Percentiles rank a stretch among this genome's conserved stretches.
Conservation (phyloP, 805 yeast species). For the Myxozyma vanderwaltii region DNA sequence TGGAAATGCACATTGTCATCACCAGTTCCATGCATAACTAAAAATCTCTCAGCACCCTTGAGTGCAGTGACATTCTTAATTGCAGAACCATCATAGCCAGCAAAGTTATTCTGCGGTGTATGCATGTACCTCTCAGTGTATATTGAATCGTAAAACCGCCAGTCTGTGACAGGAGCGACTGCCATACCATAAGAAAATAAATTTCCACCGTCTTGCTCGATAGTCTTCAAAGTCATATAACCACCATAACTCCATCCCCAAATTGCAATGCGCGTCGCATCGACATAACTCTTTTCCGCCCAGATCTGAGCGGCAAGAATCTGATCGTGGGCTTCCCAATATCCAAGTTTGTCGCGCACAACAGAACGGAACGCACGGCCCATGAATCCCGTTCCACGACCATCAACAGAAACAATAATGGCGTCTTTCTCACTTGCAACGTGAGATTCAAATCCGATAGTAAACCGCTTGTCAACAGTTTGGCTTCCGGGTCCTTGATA, state of each 20-base stretch:
- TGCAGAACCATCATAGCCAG: constrained; percentile 61
- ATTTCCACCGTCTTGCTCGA: constrained; percentile 76
- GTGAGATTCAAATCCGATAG: constrained; percentile 69
- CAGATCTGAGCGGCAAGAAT: constrained; percentile 79
- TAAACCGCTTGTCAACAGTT: constrained; percentile 63
- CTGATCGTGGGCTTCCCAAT: constrained; percentile 83
- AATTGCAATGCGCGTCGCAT: constrained; percentile 68
- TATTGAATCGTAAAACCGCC: constrained; percentile 88
- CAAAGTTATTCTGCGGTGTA: constrained; percentile 65
- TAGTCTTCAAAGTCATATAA: constrained; percentile 81
- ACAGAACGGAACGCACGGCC: constrained; percentile 75
- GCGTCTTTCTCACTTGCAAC: constrained; percentile 77
- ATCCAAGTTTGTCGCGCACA: constrained; percentile 81
- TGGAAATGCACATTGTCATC: constrained; percentile 98
- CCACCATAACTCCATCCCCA: constrained; percentile 99
- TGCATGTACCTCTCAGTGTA: constrained; percentile 96
- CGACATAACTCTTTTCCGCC: constrained; percentile 64
- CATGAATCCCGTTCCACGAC: constrained; percentile 92
- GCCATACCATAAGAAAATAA: constrained; percentile 87
- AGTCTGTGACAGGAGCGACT: constrained; percentile 96
- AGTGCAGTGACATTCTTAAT: constrained; percentile 61
- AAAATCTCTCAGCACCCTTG: constrained; percentile 62
- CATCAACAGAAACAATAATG: constrained; percentile 92
- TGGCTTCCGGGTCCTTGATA: constrained; percentile 98
- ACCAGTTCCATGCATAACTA: constrained; percentile 94